Evolutionary conservation across 1,284 basidiomycete species (phyloP).

Genomic region (Ganoderma meredithae): DNA sequence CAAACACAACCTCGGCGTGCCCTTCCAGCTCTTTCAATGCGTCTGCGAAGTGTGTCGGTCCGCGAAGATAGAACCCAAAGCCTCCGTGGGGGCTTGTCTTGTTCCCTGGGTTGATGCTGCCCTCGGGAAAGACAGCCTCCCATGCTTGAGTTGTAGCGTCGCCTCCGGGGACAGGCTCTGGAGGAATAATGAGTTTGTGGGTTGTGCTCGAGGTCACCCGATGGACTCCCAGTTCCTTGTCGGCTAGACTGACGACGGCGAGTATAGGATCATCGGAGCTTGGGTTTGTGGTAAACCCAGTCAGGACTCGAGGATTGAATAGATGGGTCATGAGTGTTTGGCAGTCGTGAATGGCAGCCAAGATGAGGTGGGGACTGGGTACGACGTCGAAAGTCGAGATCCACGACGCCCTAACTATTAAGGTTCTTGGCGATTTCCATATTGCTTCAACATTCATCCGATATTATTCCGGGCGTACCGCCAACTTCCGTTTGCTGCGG

Average conservation of each 20-base stretch:
- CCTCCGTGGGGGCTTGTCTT: conserved; percentile 55
- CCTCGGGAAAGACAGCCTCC: conserved; percentile 67
- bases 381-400: too few species aligned
- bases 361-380: background rate
- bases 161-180: conserved; percentile 32
- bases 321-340: conserved; percentile 23
- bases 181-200: conserved; percentile 50
- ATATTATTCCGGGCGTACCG: too few species aligned
- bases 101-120: conserved; percentile 64
- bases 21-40: conserved; percentile 39
- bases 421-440: too few species aligned
- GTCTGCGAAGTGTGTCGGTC: conserved; percentile 51
- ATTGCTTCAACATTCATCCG: too few species aligned
- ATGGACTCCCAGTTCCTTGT: conserved; percentile 55
- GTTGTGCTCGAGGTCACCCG: conserved; percentile 49
- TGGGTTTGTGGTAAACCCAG: conserved; percentile 37
- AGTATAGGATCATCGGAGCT: conserved; percentile 17
- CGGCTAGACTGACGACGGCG: conserved; percentile 40
- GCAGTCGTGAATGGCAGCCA: background rate
- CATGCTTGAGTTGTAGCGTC: conserved; percentile 51
- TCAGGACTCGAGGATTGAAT: conserved; percentile 23
- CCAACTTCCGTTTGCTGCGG: too few species aligned
- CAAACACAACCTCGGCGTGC: conserved; percentile 57
- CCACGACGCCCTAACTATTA: too few species aligned
- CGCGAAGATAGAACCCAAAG: conserved; percentile 66